Percentiles rank a stretch among this genome's conserved stretches.
Evolutionary conservation across 352 stramenopile species (phyloP).

Genomic region (Phytophthora palmivora): DNA sequence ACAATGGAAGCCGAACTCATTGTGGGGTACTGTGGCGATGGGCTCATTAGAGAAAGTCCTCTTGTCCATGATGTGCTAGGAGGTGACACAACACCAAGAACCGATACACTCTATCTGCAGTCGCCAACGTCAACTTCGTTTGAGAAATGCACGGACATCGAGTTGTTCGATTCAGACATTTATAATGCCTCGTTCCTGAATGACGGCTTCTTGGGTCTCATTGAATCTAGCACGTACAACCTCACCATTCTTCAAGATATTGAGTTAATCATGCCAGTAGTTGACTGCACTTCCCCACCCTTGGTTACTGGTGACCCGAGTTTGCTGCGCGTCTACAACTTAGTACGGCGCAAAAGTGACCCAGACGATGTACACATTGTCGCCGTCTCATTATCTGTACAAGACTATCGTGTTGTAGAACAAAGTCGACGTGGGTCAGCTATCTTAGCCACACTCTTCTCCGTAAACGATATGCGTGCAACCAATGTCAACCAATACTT

Average conservation of each 20-base stretch:
- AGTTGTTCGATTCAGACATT: slow-evolving; percentile 25
- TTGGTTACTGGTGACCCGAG: slow-evolving; percentile 31
- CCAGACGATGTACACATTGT: slow-evolving; percentile 33
- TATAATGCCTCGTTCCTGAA: slow-evolving; percentile 34
- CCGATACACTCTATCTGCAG: slow-evolving; percentile 44
- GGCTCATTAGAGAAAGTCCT: slow-evolving; percentile 41
- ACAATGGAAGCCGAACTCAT: slow-evolving; percentile 37
- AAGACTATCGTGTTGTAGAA: slow-evolving; percentile 34
- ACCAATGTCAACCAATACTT: slow-evolving; percentile 32
- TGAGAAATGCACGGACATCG: slow-evolving; percentile 15
- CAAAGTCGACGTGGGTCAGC: slow-evolving; percentile 28
- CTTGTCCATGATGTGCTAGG: slow-evolving; percentile 35
- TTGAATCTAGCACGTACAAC: slow-evolving; percentile 37
- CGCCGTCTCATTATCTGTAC: slow-evolving; percentile 14
- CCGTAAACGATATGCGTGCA: slow-evolving; percentile 37
- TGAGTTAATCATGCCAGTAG: slow-evolving; percentile 31
- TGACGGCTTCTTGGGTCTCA: slow-evolving; percentile 20
- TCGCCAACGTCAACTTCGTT: slow-evolving; percentile 26
- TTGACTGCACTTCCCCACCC: slow-evolving; percentile 34
- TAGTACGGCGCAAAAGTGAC: slow-evolving; percentile 30
- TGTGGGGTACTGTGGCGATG: slow-evolving; percentile 28
- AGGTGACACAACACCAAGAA: slow-evolving; percentile 37
- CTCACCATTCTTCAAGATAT: slow-evolving; percentile 37
- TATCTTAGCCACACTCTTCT: slow-evolving; percentile 29
- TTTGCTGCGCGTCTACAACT: slow-evolving; percentile 33